Percentiles rank a stretch among this genome's conserved stretches.
These are phyloP conservation scores for Filobasidium floriforme DNA, from an alignment of 768 basidiomycete species.

Conservation along the genomic window DNA sequence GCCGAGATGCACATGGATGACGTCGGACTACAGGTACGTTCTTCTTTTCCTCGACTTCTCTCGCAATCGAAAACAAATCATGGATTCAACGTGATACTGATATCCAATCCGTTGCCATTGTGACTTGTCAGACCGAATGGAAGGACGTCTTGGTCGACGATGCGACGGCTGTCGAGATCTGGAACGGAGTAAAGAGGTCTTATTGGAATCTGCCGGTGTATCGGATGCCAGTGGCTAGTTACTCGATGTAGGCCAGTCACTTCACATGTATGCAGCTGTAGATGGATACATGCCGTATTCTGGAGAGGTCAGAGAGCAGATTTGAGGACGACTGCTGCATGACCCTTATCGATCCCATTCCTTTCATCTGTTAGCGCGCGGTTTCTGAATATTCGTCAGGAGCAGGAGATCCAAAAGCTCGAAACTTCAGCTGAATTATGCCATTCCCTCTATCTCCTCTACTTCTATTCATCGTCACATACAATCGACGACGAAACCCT, in stretches of 20 bases:
- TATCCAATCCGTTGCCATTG: neutral
- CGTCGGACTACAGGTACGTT: constrained; percentile 60
- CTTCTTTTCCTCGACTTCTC: neutral
- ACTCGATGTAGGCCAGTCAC: neutral
- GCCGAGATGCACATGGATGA: constrained; percentile 78
- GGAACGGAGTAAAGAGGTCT: constrained; percentile 53
- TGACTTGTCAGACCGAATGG: constrained; percentile 52
- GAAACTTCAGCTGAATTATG: neutral
- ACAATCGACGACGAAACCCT: neutral
- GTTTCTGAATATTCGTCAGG: neutral
- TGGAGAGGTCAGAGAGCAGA: too few relatives aligned
- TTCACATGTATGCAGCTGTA: too few relatives aligned
- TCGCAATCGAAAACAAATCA: too few relatives aligned
- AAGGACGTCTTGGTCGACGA: constrained; percentile 64
- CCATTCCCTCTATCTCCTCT: too few relatives aligned
- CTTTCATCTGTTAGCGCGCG: neutral
- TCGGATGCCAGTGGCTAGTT: constrained; percentile 48
- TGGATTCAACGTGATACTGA: too few relatives aligned
- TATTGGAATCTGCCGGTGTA: constrained; percentile 58
- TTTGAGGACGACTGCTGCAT: neutral
- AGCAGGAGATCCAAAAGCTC: neutral
- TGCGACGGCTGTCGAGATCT: constrained; percentile 55
- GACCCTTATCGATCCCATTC: neutral
- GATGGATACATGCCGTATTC: too few relatives aligned
- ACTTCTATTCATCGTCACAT: too few relatives aligned